Evolutionary conservation across 768 basidiomycete genomes (phyloP).

Genomic region (Podaxis mareebaensis): DNA sequence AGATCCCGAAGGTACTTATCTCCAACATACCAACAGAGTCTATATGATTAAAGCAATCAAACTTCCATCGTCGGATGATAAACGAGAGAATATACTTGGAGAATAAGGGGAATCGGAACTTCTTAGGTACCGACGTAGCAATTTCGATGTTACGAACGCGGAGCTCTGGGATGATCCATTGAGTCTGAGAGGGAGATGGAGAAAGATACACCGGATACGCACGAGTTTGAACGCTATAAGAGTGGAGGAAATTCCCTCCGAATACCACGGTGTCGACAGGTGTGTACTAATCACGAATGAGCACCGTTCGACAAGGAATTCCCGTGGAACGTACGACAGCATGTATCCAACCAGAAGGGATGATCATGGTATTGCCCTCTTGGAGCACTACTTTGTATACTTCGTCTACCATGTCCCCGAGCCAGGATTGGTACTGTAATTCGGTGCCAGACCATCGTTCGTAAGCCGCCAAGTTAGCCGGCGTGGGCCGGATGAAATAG

Average conservation of each 20-base stretch:
- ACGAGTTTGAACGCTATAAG: constrained; percentile 87
- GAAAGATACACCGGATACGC: constrained; percentile 27
- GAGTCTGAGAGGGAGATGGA: constrained; percentile 8
- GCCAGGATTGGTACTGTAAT: constrained; percentile 83
- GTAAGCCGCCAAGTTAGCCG: constrained; percentile 84
- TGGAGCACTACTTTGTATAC: constrained; percentile 82
- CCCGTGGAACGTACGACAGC: constrained; percentile 69
- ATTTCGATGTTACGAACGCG: constrained; percentile 91
- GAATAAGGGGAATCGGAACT: constrained; percentile 86
- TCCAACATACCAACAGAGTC: constrained; percentile 89
- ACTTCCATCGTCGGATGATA: background rate
- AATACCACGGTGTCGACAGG: constrained; percentile 93
- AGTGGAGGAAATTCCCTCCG: constrained; percentile 97
- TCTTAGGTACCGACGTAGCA: constrained; percentile 88
- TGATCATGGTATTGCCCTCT: constrained; percentile 88
- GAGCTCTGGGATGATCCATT: constrained; percentile 56
- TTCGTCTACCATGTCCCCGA: constrained; percentile 90
- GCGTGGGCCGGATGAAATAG: constrained; percentile 91
- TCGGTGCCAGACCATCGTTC: constrained; percentile 95
- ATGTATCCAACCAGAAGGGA: constrained; percentile 97
- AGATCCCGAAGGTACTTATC: constrained; percentile 79
- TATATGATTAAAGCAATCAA: constrained; percentile 27
- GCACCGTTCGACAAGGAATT: constrained; percentile 1
- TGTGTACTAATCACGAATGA: constrained; percentile 63
- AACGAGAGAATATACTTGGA: constrained; percentile 48